Base-by-base conservation (phyloP, 768 basidiomycete species). In the Roridomyces roridus region DNA sequence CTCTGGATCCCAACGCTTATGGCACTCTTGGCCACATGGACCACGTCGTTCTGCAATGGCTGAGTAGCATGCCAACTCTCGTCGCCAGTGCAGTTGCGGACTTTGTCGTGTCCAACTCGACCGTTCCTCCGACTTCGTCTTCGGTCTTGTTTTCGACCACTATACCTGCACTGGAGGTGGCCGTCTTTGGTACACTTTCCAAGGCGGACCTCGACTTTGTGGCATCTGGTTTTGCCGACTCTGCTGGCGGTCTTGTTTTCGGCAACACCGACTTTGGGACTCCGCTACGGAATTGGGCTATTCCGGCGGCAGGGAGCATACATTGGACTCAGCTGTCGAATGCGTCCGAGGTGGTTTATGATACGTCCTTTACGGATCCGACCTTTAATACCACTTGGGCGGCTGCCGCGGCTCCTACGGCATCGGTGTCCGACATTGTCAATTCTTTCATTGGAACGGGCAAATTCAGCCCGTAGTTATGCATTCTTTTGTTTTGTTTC, bases 131-230 rank as follows among this genome's bases (percentile, higher is more conserved):
- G 4, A 61, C 73, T 5, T 69, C 69, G 18, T 64, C 73, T 23
- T 75, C 81, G 10, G 36, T 69, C 14, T 69, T 85, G 47, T 72
- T 77, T 3, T 63, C 86, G n/a, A 59, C 75, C 11, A 65, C 71
- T 1, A 71, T 88, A 41, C 87, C 86, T 21, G 57, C 71, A 1
- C 64, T 89, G 31, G 87, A 88, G 68, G 83, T 87, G 4, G 86
- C 85, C 1, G 64, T 88, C n/a, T 88, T 88, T 65, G 87, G 87
- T 6, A 72, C 78, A 14, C 67, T 88, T 23, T 64, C 68, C 14
- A 75, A 80, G 17, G 60, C 77, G 4, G 87, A 88, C 64, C 67
- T 86, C 25, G 61, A 62, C 31, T 79, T 72, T 29, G 77, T 78
- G 7, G 70, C 79, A 21, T 82, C 85, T 18, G 78, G 84, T 8